Base-by-base conservation (phyloP, 768 basidiomycete genomes). In the Psilocybe cubensis region DNA sequence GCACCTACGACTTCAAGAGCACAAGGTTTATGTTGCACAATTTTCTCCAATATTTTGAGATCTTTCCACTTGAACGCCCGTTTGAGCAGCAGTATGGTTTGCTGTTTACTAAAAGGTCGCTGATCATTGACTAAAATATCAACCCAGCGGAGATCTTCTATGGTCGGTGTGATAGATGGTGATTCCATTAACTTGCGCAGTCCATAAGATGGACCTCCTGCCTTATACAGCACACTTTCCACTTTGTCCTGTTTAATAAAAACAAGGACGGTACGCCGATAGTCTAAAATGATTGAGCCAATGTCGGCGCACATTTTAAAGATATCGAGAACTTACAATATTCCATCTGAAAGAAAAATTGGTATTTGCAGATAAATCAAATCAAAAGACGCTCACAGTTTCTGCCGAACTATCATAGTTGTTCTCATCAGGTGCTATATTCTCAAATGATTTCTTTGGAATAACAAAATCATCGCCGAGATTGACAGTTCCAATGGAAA, bases 401-500 rank as follows among this genome's bases (percentile, higher is more conserved):
- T 74, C 77, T 63, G 69, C 68, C 59, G 79, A 79, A 21, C 76
- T 74, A 49, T 77, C 75, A 44, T 77, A 78, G 2, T 78, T 69
- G 17, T 64, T 61, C 3, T 73, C 64, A 54, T 79, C 74, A 4
- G 76, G 77, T 11, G 54, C 51, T 5, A 29, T 51, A 24, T 61
- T 71, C 28, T 77, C 68, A 57, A 79, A 78, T 0, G 71, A 64
- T 42, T 75, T 57, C 35, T 65, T 64, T 0, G 74, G 76, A 24
- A 79, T 66, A 14, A 78, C 61, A 33, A 66, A 64, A 10, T 67
- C 63, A 27, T 67, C 54, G 1, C 61, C 54, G 7, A 77, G 21
- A 1, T 53, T 25, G 4, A 74, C 47, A 7, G 59, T 55, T 8
- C 54, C 51, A 3, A 63, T 23, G 9, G 56, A 40, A 11, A 68